A percentile compares a stretch with the other conserved stretches of the same genome.
These are phyloP conservation scores for Trichoderma sp. DNA, from an alignment of 2,329 filamentous ascomycete species.

Conservation along the genomic window DNA sequence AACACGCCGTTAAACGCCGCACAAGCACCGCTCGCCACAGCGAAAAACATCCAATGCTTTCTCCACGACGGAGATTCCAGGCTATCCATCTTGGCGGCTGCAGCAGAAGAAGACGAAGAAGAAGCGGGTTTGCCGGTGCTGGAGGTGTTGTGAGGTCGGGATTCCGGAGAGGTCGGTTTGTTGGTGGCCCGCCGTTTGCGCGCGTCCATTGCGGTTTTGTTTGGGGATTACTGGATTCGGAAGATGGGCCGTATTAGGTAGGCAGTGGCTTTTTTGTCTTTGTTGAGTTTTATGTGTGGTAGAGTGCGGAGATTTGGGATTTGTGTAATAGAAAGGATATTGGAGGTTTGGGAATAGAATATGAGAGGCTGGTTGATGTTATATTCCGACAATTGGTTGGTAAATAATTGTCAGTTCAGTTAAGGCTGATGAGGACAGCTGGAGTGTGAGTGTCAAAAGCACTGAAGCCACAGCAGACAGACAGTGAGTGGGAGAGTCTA, in stretches of 20 bases:
- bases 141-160: background rate
- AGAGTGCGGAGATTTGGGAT: background rate
- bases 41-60: slow-evolving; percentile 62
- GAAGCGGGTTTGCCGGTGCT: background rate
- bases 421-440: background rate
- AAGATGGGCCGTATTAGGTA: background rate
- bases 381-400: background rate
- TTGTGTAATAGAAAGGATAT: background rate
- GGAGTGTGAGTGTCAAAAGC: background rate
- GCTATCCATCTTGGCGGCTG: background rate
- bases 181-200: slow-evolving; percentile 13
- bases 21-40: slow-evolving; percentile 73
- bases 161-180: slow-evolving; percentile 16
- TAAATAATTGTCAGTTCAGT: background rate
- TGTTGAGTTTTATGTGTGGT: background rate
- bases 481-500: background rate
- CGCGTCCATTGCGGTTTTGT: background rate
- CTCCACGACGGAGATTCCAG: background rate
- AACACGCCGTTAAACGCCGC: slow-evolving; percentile 82
- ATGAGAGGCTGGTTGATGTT: background rate
- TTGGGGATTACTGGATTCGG: background rate
- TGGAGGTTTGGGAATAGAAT: background rate
- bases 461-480: background rate
- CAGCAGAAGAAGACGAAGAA: background rate
- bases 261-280: background rate